phyloP scores from a whole-genome alignment of 140 eudicot genomes.

The Flaveria floridana region DNA sequence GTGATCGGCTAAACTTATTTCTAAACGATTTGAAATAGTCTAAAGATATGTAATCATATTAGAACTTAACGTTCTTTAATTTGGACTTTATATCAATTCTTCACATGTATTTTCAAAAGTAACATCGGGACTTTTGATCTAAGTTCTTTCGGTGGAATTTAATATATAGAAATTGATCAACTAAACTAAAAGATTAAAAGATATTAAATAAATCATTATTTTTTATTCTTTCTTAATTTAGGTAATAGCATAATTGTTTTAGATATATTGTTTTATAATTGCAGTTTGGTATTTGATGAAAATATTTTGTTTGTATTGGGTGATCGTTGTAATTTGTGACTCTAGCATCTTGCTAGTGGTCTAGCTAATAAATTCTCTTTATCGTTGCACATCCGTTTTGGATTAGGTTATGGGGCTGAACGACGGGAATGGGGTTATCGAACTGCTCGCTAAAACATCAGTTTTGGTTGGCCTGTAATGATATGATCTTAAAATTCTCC shows the following conservation, averaged over 20 bases:
- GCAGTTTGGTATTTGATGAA: too few species aligned
- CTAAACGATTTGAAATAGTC: background rate
- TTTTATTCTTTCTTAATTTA: background rate
- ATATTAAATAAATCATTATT: background rate
- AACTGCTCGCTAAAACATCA: too few species aligned
- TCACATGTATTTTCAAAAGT: conserved; percentile 19
- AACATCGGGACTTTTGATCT: conserved; percentile 26
- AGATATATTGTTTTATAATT: too few species aligned
- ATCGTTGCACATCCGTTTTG: too few species aligned
- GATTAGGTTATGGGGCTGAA: too few species aligned
- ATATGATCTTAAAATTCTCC: too few species aligned
- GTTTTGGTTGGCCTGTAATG: too few species aligned
- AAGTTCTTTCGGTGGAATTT: conserved; percentile 35
- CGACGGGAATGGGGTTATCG: too few species aligned
- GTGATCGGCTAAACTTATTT: background rate
- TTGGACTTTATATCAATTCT: conserved; percentile 4
- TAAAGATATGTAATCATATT: background rate
- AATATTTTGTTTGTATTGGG: too few species aligned
- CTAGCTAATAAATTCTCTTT: too few species aligned
- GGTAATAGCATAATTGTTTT: background rate
- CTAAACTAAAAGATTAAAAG: background rate
- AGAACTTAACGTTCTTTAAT: background rate
- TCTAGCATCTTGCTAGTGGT: too few species aligned
- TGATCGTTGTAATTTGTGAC: too few species aligned
- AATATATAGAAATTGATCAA: background rate